A percentile compares a stretch with the other conserved stretches of the same genome.
These are phyloP conservation scores for Neurospora tetrasperma DNA, from an alignment of 495 filamentous ascomycete species.

Conservation along the genomic window DNA sequence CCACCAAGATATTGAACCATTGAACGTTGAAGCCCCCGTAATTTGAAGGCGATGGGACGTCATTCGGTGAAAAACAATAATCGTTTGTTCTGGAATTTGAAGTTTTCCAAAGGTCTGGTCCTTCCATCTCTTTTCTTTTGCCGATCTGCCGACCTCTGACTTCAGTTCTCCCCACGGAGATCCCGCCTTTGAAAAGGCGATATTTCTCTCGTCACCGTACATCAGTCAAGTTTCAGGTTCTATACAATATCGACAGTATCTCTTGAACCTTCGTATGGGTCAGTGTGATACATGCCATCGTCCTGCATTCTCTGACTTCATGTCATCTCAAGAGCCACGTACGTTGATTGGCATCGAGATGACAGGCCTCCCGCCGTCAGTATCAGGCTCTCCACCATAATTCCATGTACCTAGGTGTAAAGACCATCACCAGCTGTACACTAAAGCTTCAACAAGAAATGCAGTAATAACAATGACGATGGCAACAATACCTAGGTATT, in stretches of 20 bases:
- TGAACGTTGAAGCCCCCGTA: not conserved
- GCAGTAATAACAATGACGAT: not conserved
- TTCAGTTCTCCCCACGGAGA: not conserved
- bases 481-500: not conserved
- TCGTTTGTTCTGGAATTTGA: not conserved
- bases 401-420: not conserved
- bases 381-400: not conserved
- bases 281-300: not conserved
- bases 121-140: not conserved
- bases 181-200: not conserved
- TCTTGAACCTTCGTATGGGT: not conserved
- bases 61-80: not conserved
- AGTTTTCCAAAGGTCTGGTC: not conserved
- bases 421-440: not conserved
- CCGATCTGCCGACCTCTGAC: not conserved
- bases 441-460: not conserved
- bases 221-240: not conserved
- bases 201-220: not conserved
- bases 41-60: not conserved
- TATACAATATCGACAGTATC: not conserved
- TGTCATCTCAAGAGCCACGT: not conserved
- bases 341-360: not conserved
- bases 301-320: not conserved
- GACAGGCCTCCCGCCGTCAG: not conserved
- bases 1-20: not conserved